Evolutionary conservation across 2,329 filamentous ascomycete species (phyloP), one percentile per base, ranked within the genome.

Genomic region (Cladosporium sp.): DNA sequence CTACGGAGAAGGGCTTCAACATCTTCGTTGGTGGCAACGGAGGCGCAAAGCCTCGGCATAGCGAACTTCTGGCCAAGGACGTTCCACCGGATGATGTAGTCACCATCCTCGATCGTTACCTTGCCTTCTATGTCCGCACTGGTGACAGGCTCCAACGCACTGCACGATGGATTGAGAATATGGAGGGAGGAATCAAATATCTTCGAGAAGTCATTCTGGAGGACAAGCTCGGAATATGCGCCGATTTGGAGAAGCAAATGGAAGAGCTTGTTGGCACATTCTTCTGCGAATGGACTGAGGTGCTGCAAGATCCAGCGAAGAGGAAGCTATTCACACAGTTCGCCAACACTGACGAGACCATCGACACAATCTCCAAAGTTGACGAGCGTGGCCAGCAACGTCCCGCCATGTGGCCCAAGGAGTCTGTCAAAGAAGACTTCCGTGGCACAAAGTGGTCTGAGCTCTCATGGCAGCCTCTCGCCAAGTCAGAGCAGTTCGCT

Each of bases 71-170:
- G 1, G 90, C 90, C 59, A 92, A 91, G 70, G 91, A 96, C 66
- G 90, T 96, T 0, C 84, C 90, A 0, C 88, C 90, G 0, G 85
- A 90, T 52, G 88, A 95, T 66, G 86, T 96, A 8, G 80, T 96
- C 8, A 85, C 90, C 1, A 88, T 96, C 58, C 78, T 96, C 2
- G 92, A 96, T 71, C 86, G 92, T 44, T 96, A 94, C 69, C 82
- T 96, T 22, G 90, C 92, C 75, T 93, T 96, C 78, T 96, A 96
- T 75, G 94, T 96, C 67, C 89, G 91, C 64, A 95, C 92, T 0
- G 91, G 90, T 44, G 91, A 96, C 76, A 91, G 89, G 69, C 83
- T 96, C 0, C 91, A 96, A 73, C 84, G 91, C 50, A 96, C 91
- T 24, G 91, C 91, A 0, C 83, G 90, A 22, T 96, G 91, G 91